These are phyloP conservation scores for Thraustotheca clavata DNA, from an alignment of 352 stramenopile genomes.

Conservation along the genomic window DNA sequence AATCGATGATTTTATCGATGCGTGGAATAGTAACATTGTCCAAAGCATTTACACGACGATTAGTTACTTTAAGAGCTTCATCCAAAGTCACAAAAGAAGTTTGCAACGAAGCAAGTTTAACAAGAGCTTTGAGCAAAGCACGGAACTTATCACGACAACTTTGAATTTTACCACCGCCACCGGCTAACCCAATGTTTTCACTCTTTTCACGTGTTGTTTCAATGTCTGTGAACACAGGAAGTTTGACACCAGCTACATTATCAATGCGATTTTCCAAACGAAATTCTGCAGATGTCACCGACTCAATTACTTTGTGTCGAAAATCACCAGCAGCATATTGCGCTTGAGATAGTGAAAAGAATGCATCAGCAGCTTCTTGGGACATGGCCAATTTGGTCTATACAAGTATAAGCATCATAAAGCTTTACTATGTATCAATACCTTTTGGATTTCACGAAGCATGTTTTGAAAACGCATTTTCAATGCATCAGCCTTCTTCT, in stretches of 20 bases:
- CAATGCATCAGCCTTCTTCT: constrained; percentile 99
- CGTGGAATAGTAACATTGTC: constrained; percentile 99
- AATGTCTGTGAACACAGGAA: constrained; percentile 97
- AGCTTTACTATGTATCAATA: constrained; percentile 20
- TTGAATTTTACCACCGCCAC: constrained; percentile 97
- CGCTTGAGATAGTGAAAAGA: constrained; percentile 97
- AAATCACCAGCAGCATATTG: constrained; percentile 98
- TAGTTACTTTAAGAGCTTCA: constrained; percentile 97
- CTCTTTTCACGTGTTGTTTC: constrained; percentile 91
- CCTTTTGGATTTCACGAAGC: constrained; percentile 82
- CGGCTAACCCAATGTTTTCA: constrained; percentile 93
- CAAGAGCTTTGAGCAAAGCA: constrained; percentile 66
- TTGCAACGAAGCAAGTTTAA: constrained; percentile 85
- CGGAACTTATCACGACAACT: constrained; percentile 88
- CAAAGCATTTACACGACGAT: constrained; percentile 98
- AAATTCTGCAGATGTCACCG: constrained; percentile 91
- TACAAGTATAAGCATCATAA: constrained; percentile 30
- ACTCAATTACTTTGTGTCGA: constrained; percentile 94
- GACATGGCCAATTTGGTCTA: constrained; percentile 84
- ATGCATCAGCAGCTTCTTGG: constrained; percentile 87
- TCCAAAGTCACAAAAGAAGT: constrained; percentile 99
- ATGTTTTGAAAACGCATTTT: constrained; percentile 93
- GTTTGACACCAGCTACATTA: constrained; percentile 98
- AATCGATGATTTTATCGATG: constrained; percentile 95
- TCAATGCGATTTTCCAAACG: constrained; percentile 96